phyloP scores from a whole-genome alignment of 2,329 filamentous ascomycete species.

The Westerdykella sp. region DNA sequence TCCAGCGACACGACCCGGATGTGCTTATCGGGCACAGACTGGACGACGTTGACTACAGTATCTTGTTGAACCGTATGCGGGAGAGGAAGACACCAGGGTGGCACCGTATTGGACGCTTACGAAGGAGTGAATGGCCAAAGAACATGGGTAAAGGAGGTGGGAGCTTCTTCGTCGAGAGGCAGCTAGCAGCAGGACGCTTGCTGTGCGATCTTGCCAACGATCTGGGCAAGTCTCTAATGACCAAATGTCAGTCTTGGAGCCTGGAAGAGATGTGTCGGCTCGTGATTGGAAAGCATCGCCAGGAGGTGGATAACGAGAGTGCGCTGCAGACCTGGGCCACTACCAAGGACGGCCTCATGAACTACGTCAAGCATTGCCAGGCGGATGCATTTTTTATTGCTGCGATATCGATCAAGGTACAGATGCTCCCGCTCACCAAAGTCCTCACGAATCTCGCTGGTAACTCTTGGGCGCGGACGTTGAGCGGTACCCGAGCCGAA shows the following conservation, averaged over 20 bases:
- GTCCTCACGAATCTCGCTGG: conserved; percentile 93
- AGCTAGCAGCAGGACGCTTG: conserved; percentile 79
- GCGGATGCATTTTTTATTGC: conserved; percentile 95
- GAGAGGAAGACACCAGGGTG: conserved; percentile 90
- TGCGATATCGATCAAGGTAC: conserved; percentile 78
- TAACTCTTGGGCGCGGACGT: conserved; percentile 94
- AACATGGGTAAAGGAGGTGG: conserved; percentile 79
- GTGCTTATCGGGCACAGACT: conserved; percentile 89
- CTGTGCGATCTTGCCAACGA: conserved; percentile 95
- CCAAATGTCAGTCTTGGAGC: conserved; percentile 96
- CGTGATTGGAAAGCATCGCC: conserved; percentile 70
- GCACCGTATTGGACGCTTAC: conserved; percentile 85
- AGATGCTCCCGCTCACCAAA: conserved; percentile 90
- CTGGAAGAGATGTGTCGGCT: conserved; percentile 95
- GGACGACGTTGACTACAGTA: conserved; percentile 95
- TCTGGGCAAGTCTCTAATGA: conserved; percentile 94
- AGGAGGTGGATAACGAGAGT: conserved; percentile 81
- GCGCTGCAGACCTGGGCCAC: conserved; percentile 82
- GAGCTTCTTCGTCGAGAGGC: conserved; percentile 88
- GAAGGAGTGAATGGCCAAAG: conserved; percentile 77
- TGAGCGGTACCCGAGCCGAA: conserved; percentile 93
- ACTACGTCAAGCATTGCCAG: conserved; percentile 90
- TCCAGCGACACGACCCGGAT: conserved; percentile 85
- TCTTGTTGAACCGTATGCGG: conserved; percentile 77
- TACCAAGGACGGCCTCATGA: conserved; percentile 78